Evolutionary conservation across 257 asterid species (phyloP).

Genomic region (Lavandula angustifolia): DNA sequence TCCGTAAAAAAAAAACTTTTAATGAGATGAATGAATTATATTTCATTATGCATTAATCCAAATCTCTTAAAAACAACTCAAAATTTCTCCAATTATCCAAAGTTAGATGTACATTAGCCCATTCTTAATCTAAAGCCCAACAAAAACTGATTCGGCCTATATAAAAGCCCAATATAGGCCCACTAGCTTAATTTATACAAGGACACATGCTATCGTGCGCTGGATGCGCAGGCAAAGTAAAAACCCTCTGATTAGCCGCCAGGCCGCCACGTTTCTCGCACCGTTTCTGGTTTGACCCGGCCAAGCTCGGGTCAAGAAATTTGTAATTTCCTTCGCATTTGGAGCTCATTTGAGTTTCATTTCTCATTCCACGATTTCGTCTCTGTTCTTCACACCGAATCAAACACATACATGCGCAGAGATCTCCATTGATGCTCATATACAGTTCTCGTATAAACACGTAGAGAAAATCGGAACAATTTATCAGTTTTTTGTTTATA

Average conservation of each 20-base stretch:
- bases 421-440: constrained; percentile 27
- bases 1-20: too few relatives aligned
- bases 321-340: constrained; percentile 30
- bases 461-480: neutral
- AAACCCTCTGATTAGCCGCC: constrained; percentile 5
- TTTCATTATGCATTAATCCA: too few relatives aligned
- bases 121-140: neutral
- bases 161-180: neutral
- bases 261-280: constrained; percentile 34
- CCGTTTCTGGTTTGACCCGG: constrained; percentile 34
- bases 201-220: constrained; percentile 26
- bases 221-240: constrained; percentile 19
- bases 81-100: too few relatives aligned
- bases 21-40: too few relatives aligned
- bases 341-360: constrained; percentile 47
- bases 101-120: too few relatives aligned
- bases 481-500: constrained; percentile 14
- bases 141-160: neutral
- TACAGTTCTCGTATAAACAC: neutral
- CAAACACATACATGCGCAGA: constrained; percentile 28
- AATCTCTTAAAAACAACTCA: too few relatives aligned
- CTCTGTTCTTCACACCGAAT: constrained; percentile 27
- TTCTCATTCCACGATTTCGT: constrained; percentile 47
- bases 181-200: neutral
- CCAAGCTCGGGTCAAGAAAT: constrained; percentile 31